Evolutionary conservation across 2,329 filamentous ascomycete genomes (phyloP).

Genomic region (Arachnomyces sp.): DNA sequence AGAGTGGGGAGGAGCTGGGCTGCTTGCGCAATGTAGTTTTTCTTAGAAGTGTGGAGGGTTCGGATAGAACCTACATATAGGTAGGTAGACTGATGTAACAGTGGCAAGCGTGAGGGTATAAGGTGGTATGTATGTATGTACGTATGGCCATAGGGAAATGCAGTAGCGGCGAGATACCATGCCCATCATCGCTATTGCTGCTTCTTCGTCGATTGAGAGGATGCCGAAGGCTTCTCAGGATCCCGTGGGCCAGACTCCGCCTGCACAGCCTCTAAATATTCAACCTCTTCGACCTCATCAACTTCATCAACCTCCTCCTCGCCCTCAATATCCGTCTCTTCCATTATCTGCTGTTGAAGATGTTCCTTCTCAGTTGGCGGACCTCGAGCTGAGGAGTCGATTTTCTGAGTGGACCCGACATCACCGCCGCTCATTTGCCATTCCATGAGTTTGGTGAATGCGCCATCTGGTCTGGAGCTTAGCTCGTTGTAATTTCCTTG

Average conservation of each 20-base stretch:
- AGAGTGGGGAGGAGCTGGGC: too few relatives aligned
- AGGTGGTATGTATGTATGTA: too few relatives aligned
- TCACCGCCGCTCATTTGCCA: conserved; percentile 94
- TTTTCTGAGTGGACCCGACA: conserved; percentile 15
- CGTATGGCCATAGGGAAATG: too few relatives aligned
- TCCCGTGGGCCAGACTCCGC: conserved; percentile 1
- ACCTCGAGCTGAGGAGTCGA: conserved; percentile 19
- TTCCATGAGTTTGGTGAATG: conserved; percentile 94
- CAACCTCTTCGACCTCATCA: conserved; percentile 19
- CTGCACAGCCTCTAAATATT: conserved; percentile 14
- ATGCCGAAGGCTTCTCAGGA: too few relatives aligned
- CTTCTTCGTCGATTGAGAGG: too few relatives aligned
- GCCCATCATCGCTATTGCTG: too few relatives aligned
- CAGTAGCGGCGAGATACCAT: too few relatives aligned
- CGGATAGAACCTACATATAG: too few relatives aligned
- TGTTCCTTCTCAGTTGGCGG: conserved; percentile 43
- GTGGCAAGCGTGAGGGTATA: too few relatives aligned
- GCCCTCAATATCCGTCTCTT: conserved; percentile 27
- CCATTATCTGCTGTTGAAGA: conserved; percentile 36
- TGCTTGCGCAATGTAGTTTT: too few relatives aligned
- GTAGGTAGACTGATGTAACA: too few relatives aligned
- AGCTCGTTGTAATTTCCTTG: conserved; percentile 76
- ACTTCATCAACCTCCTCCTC: conserved; percentile 27
- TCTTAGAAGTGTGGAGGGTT: too few relatives aligned
- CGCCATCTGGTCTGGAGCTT: conserved; percentile 63